Conservation (phyloP, 495 filamentous ascomycete genomes). For the Penicillium nucicola region DNA sequence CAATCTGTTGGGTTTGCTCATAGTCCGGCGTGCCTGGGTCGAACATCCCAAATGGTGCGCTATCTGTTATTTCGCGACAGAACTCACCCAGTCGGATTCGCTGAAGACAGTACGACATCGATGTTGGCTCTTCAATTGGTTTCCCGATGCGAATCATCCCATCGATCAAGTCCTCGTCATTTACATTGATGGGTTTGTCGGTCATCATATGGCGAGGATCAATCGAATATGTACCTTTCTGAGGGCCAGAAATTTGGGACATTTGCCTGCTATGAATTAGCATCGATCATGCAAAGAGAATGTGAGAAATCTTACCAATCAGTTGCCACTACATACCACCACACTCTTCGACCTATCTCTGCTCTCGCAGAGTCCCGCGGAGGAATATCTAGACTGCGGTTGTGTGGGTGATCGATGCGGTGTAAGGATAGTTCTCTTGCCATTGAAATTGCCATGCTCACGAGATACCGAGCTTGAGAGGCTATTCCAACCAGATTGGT, state of each 20-base stretch:
- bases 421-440: constrained; percentile 42
- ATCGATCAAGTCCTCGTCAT: constrained; percentile 43
- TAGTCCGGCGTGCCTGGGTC: constrained; percentile 9
- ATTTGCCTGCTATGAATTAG: constrained; percentile 29
- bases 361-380: constrained; percentile 19
- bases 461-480: constrained; percentile 27
- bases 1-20: constrained; percentile 25
- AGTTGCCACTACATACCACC: constrained; percentile 47
- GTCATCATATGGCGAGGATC: constrained; percentile 43
- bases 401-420: constrained; percentile 35
- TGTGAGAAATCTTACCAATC: constrained; percentile 37
- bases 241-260: constrained; percentile 29
- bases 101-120: constrained; percentile 45
- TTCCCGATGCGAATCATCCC: constrained; percentile 21
- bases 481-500: constrained; percentile 40
- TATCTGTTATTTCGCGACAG: constrained; percentile 41
- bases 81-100: constrained; percentile 44
- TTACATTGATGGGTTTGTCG: constrained; percentile 41
- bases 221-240: constrained; percentile 39
- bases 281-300: background rate
- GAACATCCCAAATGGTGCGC: constrained; percentile 18
- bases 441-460: constrained; percentile 25
- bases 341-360: constrained; percentile 46
- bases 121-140: constrained; percentile 36
- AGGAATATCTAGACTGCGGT: constrained; percentile 6